Evolutionary conservation across 345 rosid genomes (phyloP).

Genomic region (Eutrema heterophyllum): DNA sequence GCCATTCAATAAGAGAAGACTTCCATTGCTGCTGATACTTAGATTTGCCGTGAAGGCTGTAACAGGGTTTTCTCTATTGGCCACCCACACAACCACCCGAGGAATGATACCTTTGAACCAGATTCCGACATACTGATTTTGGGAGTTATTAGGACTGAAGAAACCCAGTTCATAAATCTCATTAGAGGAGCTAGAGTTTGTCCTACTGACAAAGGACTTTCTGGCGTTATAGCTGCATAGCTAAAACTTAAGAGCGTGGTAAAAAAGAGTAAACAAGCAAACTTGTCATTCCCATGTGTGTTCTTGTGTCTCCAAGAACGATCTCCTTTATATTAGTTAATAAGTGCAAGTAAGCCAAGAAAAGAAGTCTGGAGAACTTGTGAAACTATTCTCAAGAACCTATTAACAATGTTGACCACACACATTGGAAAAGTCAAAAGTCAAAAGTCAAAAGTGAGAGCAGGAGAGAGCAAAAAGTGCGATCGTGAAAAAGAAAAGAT

Average conservation of each 20-base stretch:
- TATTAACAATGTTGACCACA: background rate
- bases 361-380: no score
- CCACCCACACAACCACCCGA: constrained; percentile 40
- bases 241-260: background rate
- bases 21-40: constrained; percentile 24
- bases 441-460: no score
- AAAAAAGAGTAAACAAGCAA: background rate
- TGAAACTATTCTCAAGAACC: background rate
- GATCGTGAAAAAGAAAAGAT: no score
- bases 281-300: background rate
- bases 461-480: no score
- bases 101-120: constrained; percentile 29
- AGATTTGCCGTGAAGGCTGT: constrained; percentile 15
- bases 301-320: background rate
- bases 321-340: background rate
- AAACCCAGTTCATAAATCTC: constrained; percentile 33
- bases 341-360: background rate
- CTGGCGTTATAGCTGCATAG: constrained; percentile 2
- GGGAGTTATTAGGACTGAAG: constrained; percentile 20
- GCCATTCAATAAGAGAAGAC: constrained; percentile 12
- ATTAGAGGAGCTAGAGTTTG: constrained; percentile 22
- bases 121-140: constrained; percentile 31
- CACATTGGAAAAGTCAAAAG: no score
- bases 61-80: constrained; percentile 40
- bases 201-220: constrained; percentile 16